These are phyloP conservation scores for Dictyophora rubrovolvata DNA, from an alignment of 768 basidiomycete genomes.

Conservation along the genomic window DNA sequence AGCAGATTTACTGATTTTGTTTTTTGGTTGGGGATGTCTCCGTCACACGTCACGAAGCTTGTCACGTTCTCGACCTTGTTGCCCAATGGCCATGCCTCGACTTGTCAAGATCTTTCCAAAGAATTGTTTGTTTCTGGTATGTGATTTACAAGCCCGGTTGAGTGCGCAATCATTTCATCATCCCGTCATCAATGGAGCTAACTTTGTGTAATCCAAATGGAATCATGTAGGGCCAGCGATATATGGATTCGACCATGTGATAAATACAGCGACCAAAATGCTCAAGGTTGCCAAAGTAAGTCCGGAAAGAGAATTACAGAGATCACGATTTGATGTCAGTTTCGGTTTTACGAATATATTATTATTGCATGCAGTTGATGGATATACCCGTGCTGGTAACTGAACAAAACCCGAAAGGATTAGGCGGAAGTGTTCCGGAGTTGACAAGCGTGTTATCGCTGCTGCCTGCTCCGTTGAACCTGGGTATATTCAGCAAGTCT, in stretches of 20 bases:
- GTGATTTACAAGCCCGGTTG: slow-evolving; percentile 75
- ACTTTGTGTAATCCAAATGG: not conserved
- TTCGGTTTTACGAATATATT: not conserved
- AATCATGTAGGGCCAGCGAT: slow-evolving; percentile 36
- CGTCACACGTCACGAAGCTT: no score
- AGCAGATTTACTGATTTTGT: no score
- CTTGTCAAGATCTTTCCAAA: slow-evolving; percentile 29
- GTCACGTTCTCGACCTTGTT: no score
- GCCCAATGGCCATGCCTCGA: not conserved
- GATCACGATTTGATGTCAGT: not conserved
- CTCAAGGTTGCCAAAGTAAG: slow-evolving; percentile 61
- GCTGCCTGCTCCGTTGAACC: slow-evolving; percentile 41
- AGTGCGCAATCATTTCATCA: slow-evolving; percentile 30
- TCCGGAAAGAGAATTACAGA: not conserved
- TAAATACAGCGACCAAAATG: slow-evolving; percentile 65
- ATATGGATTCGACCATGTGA: slow-evolving; percentile 60
- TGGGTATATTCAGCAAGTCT: slow-evolving; percentile 64
- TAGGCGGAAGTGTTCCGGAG: slow-evolving; percentile 59
- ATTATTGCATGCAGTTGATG: slow-evolving; percentile 33
- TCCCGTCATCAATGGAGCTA: not conserved
- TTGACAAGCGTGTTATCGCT: slow-evolving; percentile 36
- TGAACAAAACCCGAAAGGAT: slow-evolving; percentile 78
- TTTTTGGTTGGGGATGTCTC: no score
- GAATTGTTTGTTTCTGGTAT: slow-evolving; percentile 57
- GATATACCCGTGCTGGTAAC: slow-evolving; percentile 68